Percentiles rank a stretch among this genome's conserved stretches.
These are phyloP conservation scores for Xerocomus nothofagi DNA, from an alignment of 1,284 basidiomycete genomes.

Conservation along the genomic window DNA sequence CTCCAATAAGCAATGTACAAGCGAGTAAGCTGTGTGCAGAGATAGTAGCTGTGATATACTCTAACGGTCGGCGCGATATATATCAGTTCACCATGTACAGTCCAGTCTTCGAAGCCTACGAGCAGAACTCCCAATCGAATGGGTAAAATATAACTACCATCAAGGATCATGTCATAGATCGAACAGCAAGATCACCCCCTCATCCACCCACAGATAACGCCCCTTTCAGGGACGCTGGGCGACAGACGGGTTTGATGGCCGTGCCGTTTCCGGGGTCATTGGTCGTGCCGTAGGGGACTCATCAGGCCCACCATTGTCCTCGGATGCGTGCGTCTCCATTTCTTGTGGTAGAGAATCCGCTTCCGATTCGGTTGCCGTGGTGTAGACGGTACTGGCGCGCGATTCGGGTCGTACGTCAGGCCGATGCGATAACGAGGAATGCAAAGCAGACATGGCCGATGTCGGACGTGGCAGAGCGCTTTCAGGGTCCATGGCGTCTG, in stretches of 20 bases:
- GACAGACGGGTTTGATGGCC: conserved; percentile 7
- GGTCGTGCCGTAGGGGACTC: conserved; percentile 20
- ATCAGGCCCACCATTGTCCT: not conserved
- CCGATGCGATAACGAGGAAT: not conserved
- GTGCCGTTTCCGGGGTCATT: conserved; percentile 20
- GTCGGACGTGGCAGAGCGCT: not conserved
- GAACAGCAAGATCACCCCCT: no score
- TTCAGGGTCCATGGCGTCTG: not conserved
- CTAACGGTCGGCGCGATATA: not conserved
- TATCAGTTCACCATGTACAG: not conserved
- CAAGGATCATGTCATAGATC: not conserved
- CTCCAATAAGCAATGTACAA: not conserved
- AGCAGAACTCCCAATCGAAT: not conserved
- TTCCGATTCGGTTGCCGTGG: conserved; percentile 8
- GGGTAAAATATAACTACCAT: conserved; percentile 4
- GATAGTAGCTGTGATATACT: not conserved
- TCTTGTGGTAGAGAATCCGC: not conserved
- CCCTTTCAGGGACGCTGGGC: not conserved
- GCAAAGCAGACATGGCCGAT: conserved; percentile 1
- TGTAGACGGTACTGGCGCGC: conserved; percentile 17
- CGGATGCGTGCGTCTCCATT: conserved; percentile 1
- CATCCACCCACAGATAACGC: not conserved
- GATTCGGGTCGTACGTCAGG: conserved; percentile 9
- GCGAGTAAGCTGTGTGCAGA: not conserved
- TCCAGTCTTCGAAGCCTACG: not conserved